Evolutionary conservation across 1,139 yeast genomes (phyloP), one percentile per base, ranked within the genome.

Genomic region (Candida mesenterica): DNA sequence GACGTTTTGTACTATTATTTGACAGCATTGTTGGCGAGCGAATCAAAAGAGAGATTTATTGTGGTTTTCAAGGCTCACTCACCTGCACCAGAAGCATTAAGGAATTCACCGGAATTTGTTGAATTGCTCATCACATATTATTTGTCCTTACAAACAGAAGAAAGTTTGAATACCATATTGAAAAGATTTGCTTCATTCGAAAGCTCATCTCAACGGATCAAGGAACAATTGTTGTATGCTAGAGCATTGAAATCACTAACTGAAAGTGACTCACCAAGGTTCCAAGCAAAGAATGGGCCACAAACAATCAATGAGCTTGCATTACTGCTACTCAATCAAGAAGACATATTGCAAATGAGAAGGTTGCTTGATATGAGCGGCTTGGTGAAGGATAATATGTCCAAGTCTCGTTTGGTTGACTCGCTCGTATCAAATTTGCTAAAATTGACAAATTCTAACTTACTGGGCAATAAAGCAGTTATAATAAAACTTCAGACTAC

Each of bases 101-200:
- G 41, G 28, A 33, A 38, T 3, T 50, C 57, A 0, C 43, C 44
- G n/a, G 42, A 43, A 15, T 41, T 59, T 16, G 32, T 52, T 15
- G 49, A 48, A 15, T 45, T 59, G 24, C 44, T 61, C 18, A 46
- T 61, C 25, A 46, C 46, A 10, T 61, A 59, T 38, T 59, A 57
- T 33, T 37, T 48, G 31, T 30, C 37, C 3, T 33, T 45, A 26
- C 44, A 41, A 6, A 39, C 43, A 3, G 24, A 18, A n/a, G 31
- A 38, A 32, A 32, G 59, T 52, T 7, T 45, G 43, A 46, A 48
- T 10, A 19, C 48, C 13, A 50, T 59, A 4, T 29, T 50, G 15
- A 34, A 43, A 5, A 42, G 41, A 10, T 25, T 25, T 25, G 12
- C 28, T 14, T 12, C 17, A 12, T 25, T 25, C 17, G 5, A 13